Evolutionary conservation across 2,329 filamentous ascomycete genomes (phyloP), one percentile per base, ranked within the genome.

Genomic region (Ceratocystis diversiconidia): DNA sequence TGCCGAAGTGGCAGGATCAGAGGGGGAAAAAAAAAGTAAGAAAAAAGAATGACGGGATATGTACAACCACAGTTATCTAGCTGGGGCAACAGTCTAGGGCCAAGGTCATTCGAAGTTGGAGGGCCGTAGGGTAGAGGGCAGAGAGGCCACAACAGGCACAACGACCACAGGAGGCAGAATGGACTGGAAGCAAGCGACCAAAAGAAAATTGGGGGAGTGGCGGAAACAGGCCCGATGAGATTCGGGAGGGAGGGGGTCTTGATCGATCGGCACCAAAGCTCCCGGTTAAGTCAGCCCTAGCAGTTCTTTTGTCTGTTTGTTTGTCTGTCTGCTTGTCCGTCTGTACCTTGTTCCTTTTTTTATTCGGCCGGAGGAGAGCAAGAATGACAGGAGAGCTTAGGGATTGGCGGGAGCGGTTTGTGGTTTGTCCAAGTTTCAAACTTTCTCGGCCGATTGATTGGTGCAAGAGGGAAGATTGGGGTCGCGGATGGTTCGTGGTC

Each of bases 361-460:
- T 36, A 59, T 15, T 59, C 55, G 55, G 55, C 55, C 55, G 55
- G 55, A 15, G 55, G 55, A 8, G 17, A 19, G 28, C 25, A 59
- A 32, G 55, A 59, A 36, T 59, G 55, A 30, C 55, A 36, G 28
- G 36, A 59, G 55, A 36, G 30, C 30, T 36, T 36, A n/a, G 55
- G 28, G 28, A 61, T 61, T 44, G 60, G 19, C n/a, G 60, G 60
- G 2, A 28, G 36, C 17, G 30, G 5, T 61, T 59, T 59, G 55
- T 32, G 28, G 25, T 36, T 36, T 36, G 55, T 12, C 10, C 55
- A 30, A 59, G 55, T 60, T 60, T 41, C 46, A 22, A 57, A n/a
- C 22, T 60, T 64, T 60, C 63, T 64, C 63, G 63, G 63, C 63
- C 63, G 63, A 64, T 64, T 64, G 50, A 57, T 30, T 44, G 28